Base-by-base conservation (phyloP, 2,329 filamentous ascomycete genomes). In the Trichophyton verrucosum region DNA sequence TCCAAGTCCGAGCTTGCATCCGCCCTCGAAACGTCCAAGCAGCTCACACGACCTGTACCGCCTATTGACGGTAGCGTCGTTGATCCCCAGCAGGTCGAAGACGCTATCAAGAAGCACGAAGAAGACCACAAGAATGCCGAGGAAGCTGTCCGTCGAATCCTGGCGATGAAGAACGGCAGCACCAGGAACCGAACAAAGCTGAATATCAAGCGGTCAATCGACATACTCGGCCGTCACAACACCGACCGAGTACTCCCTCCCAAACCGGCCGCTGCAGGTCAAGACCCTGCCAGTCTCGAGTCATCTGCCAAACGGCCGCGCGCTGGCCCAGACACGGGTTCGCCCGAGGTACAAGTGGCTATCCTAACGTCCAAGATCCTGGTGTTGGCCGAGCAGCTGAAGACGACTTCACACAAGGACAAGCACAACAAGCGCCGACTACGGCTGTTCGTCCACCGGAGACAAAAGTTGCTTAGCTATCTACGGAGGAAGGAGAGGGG, bases 291-390 rank as follows among this genome's bases (percentile, higher is more conserved):
- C 4, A 66, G 75, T 27, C 82, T 82, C 66, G 80, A 79, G 0
- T 3, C 20, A 17, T 55, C 51, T 20, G 2, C 51, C 15, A 33
- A 55, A 36, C 51, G 51, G 20, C 81, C 82, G 57, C 86, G 95
- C 36, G 84, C 86, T n/a, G 94, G 94, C 0, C 88, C 87, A 3
- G 94, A 99, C 72, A 99, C 92, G 0, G 94, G 94, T 40, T 95
- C 89, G 68, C 89, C 89, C 5, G 94, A 99, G 76, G 95, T 99
- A n/a, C 94, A 99, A 78, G 90, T 95, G 66, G 91, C 91, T 53
- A 95, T 99, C 67, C 75, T 99, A 72, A 99, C 94, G 2, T 83
- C 90, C 61, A 97, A 96, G 81, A 99, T 99, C 71, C 81, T 89
- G 64, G 85, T 87, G 24, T 74, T 99, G 57, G 86, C 88, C 15